These are phyloP conservation scores for Coprinopsis marcescibilis DNA, from an alignment of 768 basidiomycete species.

Conservation along the genomic window DNA sequence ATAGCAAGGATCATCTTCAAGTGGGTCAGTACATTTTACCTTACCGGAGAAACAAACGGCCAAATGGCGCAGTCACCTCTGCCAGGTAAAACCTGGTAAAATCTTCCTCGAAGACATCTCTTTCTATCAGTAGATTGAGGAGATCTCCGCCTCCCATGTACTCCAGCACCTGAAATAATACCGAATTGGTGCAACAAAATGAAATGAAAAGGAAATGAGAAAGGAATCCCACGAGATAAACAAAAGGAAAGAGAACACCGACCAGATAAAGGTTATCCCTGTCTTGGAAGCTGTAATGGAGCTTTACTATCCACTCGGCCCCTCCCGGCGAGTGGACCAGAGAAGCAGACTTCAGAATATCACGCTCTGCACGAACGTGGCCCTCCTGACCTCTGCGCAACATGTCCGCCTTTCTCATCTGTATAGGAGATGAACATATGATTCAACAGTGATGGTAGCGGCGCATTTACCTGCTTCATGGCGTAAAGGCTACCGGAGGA, in stretches of 20 bases:
- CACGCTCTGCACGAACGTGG: conserved; percentile 93
- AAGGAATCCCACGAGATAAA: conserved; percentile 23
- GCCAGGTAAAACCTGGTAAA: conserved; percentile 93
- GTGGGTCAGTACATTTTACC: conserved; percentile 14
- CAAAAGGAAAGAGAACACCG: conserved; percentile 27
- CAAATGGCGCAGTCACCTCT: conserved; percentile 49
- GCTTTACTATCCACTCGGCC: conserved; percentile 90
- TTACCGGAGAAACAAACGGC: conserved; percentile 8
- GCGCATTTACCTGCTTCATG: conserved; percentile 81
- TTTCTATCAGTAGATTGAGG: conserved; percentile 90
- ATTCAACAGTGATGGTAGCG: conserved; percentile 6
- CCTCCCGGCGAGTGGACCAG: conserved; percentile 65
- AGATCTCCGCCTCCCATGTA: conserved; percentile 97
- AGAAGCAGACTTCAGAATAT: conserved; percentile 87
- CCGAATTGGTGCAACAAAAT: conserved; percentile 19
- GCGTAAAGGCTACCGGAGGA: conserved; percentile 78
- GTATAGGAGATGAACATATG: conserved; percentile 19
- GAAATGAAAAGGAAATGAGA: conserved; percentile 51
- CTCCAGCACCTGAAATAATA: conserved; percentile 65
- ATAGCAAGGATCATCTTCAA: conserved; percentile 88
- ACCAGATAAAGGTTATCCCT: conserved; percentile 93
- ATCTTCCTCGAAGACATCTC: conserved; percentile 85
- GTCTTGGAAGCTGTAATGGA: conserved; percentile 95
- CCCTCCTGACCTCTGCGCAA: conserved; percentile 95
- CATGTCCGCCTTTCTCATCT: conserved; percentile 90